Evolutionary conservation across 1,284 basidiomycete genomes (phyloP).

Genomic region (Ceratobasidium theobromae): DNA sequence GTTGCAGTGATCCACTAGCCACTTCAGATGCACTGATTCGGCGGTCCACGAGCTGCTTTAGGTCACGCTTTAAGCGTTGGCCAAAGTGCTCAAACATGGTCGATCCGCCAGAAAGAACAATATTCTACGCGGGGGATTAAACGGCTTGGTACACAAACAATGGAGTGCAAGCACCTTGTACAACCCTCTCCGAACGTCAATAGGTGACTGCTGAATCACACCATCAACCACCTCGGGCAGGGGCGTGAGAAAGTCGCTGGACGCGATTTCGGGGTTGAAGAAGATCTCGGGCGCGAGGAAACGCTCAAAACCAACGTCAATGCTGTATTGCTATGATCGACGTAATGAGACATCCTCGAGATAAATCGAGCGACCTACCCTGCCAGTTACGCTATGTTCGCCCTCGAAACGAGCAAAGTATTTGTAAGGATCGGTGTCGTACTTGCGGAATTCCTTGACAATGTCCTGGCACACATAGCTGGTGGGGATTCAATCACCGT

Average conservation of each 20-base stretch:
- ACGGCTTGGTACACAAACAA: not conserved
- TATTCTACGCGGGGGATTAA: conserved; percentile 61
- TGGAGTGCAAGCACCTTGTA: conserved; percentile 69
- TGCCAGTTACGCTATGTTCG: conserved; percentile 89
- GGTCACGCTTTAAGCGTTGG: conserved; percentile 89
- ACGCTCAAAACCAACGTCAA: conserved; percentile 98
- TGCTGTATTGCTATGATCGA: conserved; percentile 69
- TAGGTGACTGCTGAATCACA: conserved; percentile 95
- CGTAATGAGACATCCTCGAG: not conserved
- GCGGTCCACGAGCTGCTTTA: conserved; percentile 92
- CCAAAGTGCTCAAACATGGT: conserved; percentile 99
- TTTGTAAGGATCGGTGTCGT: conserved; percentile 95
- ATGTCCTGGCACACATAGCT: conserved; percentile 99
- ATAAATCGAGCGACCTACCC: conserved; percentile 56
- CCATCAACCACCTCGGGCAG: conserved; percentile 95
- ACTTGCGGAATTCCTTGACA: conserved; percentile 98
- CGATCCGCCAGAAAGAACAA: conserved; percentile 91
- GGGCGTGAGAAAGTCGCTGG: conserved; percentile 96
- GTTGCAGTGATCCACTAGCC: conserved; percentile 74
- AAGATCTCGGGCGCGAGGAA: conserved; percentile 99
- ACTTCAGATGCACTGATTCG: conserved; percentile 78
- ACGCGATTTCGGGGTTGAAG: conserved; percentile 99
- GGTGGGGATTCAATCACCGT: conserved; percentile 29
- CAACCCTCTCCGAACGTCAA: conserved; percentile 89
- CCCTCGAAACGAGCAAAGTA: conserved; percentile 94